Percentiles rank a stretch among this genome's conserved stretches.
Conservation (phyloP, 2,329 filamentous ascomycete genomes). For the Claviceps spartinae region DNA sequence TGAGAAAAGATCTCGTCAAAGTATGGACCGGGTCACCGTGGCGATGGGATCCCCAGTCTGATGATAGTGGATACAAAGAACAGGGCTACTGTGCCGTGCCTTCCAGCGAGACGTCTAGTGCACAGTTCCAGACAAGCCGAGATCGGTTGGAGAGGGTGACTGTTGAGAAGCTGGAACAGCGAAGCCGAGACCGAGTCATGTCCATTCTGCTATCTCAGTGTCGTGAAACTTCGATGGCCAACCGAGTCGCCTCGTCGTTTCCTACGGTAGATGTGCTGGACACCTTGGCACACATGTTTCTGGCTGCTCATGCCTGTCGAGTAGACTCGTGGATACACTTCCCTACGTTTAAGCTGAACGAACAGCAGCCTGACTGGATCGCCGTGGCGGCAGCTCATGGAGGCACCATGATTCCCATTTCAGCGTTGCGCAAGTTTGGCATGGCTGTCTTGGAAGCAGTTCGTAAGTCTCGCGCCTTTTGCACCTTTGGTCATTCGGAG, state of each 20-base stretch:
- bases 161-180: slow-evolving; percentile 29
- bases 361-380: slow-evolving; percentile 44
- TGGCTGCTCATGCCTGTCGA: slow-evolving; percentile 41
- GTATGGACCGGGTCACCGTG: slow-evolving; percentile 37
- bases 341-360: slow-evolving; percentile 42
- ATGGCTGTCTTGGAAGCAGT: slow-evolving; percentile 40
- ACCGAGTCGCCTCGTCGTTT: slow-evolving; percentile 44
- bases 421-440: slow-evolving; percentile 47
- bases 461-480: slow-evolving; percentile 18
- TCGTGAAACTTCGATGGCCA: slow-evolving; percentile 33
- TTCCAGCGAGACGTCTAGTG: slow-evolving; percentile 22
- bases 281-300: slow-evolving; percentile 45
- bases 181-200: slow-evolving; percentile 47
- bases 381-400: slow-evolving; percentile 47
- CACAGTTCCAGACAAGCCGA: slow-evolving; percentile 25
- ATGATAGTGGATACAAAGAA: slow-evolving; percentile 31
- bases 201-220: slow-evolving; percentile 49
- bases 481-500: neutral
- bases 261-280: slow-evolving; percentile 47
- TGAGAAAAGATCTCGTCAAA: slow-evolving; percentile 33
- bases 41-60: slow-evolving; percentile 33
- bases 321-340: slow-evolving; percentile 49
- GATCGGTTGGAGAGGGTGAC: slow-evolving; percentile 26
- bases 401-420: slow-evolving; percentile 42
- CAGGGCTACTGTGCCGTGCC: slow-evolving; percentile 32